Percentiles rank a stretch among this genome's conserved stretches.
phyloP scores from a whole-genome alignment of 169 alveolate species.

The Toxoplasma gondii region DNA sequence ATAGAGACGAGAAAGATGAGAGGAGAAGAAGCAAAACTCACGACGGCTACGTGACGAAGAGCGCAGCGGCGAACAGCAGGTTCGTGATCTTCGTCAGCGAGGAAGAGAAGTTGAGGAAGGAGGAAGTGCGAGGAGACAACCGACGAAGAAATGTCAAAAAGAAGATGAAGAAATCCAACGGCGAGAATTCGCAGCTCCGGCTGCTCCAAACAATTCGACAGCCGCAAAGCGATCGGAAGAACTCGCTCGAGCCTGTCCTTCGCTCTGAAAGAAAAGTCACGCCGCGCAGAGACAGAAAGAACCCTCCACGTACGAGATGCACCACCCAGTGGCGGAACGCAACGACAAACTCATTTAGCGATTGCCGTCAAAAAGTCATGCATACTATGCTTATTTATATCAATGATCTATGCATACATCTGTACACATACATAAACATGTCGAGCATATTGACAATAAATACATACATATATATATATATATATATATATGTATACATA shows the following conservation, averaged over 20 bases:
- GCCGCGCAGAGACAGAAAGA: not conserved
- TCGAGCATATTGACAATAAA: not conserved
- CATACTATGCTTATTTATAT: too few relatives aligned
- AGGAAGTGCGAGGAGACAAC: slow-evolving; percentile 34
- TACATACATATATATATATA: not conserved
- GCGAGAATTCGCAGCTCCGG: slow-evolving; percentile 29
- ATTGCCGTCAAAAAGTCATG: too few relatives aligned
- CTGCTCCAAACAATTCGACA: not conserved
- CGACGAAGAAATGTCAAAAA: slow-evolving; percentile 24
- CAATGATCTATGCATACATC: too few relatives aligned
- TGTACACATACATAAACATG: not conserved
- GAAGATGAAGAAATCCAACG: slow-evolving; percentile 20
- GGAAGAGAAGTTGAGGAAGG: slow-evolving; percentile 58
- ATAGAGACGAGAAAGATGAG: too few relatives aligned
- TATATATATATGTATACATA: not conserved
- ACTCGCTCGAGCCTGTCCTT: slow-evolving; percentile 32
- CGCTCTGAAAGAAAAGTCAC: not conserved
- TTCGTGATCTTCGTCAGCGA: slow-evolving; percentile 42
- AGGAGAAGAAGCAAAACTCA: not conserved
- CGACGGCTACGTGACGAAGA: slow-evolving; percentile 45
- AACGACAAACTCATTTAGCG: not conserved
- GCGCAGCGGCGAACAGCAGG: slow-evolving; percentile 39
- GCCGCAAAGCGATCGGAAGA: slow-evolving; percentile 46
- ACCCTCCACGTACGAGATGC: not conserved
- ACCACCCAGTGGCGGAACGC: not conserved